Conservation (phyloP, 306 rosid species). For the Pyrus betulifolia region DNA sequence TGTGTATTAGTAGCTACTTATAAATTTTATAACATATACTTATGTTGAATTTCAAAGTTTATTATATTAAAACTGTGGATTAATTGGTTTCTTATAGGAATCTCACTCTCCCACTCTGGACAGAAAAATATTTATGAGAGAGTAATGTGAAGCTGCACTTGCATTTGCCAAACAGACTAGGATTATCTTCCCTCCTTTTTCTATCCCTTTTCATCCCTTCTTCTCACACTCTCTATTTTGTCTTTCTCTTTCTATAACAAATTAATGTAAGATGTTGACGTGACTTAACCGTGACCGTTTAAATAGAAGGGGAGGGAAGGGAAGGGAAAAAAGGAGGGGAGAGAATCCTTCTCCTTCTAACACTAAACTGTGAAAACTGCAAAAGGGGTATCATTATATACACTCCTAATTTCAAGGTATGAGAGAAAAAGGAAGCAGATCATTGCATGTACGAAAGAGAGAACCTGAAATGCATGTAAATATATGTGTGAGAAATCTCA, state of each 20-base stretch:
- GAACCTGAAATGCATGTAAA: not conserved
- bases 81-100: not conserved
- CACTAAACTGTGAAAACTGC: not conserved
- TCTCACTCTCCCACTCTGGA: not conserved
- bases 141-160: not conserved
- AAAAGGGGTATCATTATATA: not conserved
- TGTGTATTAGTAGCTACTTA: too few species aligned
- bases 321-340: too few species aligned
- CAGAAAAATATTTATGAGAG: not conserved
- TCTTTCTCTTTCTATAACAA: too few species aligned
- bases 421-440: not conserved
- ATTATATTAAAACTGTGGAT: too few species aligned
- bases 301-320: too few species aligned
- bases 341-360: not conserved
- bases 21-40: too few species aligned
- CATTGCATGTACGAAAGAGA: not conserved
- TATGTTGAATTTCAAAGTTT: not conserved
- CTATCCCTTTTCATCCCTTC: too few species aligned
- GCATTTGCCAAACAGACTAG: not conserved
- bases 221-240: too few species aligned
- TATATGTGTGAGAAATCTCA: not conserved
- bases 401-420: not conserved
- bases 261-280: too few species aligned
- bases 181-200: too few species aligned
- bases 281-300: too few species aligned